A percentile compares a stretch with the other conserved stretches of the same genome.
phyloP scores from a whole-genome alignment of 1,284 basidiomycete species.

The Lignosus rhinocerotis region DNA sequence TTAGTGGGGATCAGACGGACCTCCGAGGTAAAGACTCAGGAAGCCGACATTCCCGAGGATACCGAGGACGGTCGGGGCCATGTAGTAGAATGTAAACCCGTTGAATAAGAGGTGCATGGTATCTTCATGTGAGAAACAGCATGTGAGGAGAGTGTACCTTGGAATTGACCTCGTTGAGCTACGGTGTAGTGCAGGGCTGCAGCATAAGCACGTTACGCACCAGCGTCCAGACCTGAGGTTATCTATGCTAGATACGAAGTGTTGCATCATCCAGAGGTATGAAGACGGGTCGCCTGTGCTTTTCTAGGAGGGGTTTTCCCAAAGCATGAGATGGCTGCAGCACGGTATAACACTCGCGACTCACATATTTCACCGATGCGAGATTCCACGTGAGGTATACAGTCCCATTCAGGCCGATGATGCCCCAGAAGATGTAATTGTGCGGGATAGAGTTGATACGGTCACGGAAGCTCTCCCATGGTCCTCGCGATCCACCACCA shows the following conservation, averaged over 20 bases:
- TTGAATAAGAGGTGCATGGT: constrained; percentile 76
- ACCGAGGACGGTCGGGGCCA: constrained; percentile 70
- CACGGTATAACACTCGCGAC: constrained; percentile 21
- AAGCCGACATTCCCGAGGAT: constrained; percentile 74
- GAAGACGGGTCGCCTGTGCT: constrained; percentile 48
- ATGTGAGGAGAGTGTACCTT: constrained; percentile 83
- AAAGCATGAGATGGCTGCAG: not conserved
- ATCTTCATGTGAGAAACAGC: constrained; percentile 72
- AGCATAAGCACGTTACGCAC: constrained; percentile 44
- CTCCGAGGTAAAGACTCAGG: constrained; percentile 76
- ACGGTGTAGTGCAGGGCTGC: not conserved
- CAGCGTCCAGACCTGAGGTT: constrained; percentile 73
- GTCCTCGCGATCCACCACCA: constrained; percentile 16
- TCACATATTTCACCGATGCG: constrained; percentile 39
- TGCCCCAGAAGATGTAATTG: constrained; percentile 42
- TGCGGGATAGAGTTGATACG: constrained; percentile 40
- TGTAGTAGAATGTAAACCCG: constrained; percentile 77
- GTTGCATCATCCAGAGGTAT: constrained; percentile 60
- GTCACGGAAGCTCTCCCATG: constrained; percentile 26
- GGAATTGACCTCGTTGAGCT: not conserved
- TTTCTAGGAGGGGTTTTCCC: constrained; percentile 16
- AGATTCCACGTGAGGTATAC: constrained; percentile 46
- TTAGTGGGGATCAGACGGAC: constrained; percentile 36
- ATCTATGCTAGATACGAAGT: constrained; percentile 65
- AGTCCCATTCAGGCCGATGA: constrained; percentile 46